A percentile compares a stretch with the other conserved stretches of the same genome.
Conservation (phyloP, 805 yeast species). For the Myxozyma mucilagina region DNA sequence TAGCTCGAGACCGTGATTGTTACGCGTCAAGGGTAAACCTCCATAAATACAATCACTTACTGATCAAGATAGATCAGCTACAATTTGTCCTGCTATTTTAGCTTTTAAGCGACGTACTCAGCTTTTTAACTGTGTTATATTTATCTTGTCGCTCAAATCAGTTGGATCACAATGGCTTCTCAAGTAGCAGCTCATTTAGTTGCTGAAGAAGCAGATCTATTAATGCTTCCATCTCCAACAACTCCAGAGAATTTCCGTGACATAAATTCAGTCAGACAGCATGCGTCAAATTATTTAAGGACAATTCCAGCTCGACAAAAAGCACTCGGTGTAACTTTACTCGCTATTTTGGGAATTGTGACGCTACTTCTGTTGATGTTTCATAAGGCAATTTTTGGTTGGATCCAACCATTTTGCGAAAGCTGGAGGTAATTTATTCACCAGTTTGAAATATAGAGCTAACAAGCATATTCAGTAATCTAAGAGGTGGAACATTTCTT, state of each 20-base stretch:
- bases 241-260: slow-evolving; percentile 12
- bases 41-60: too few species aligned
- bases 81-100: too few species aligned
- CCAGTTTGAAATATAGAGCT: neutral
- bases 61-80: too few species aligned
- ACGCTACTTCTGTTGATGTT: slow-evolving; percentile 38
- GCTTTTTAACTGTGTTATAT: too few species aligned
- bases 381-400: slow-evolving; percentile 39
- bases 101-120: too few species aligned
- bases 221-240: slow-evolving; percentile 16
- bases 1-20: too few species aligned
- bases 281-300: slow-evolving; percentile 12
- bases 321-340: slow-evolving; percentile 15
- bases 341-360: slow-evolving; percentile 7
- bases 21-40: too few species aligned
- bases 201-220: slow-evolving; percentile 27
- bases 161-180: neutral
- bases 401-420: slow-evolving; percentile 39
- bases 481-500: slow-evolving; percentile 41
- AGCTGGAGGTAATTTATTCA: slow-evolving; percentile 32
- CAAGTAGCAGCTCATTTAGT: slow-evolving; percentile 12
- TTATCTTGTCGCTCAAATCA: neutral
- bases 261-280: slow-evolving; percentile 5
- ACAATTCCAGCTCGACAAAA: slow-evolving; percentile 21
- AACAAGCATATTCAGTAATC: slow-evolving; percentile 19